These are phyloP conservation scores for Xylaria telfairii DNA, from an alignment of 495 filamentous ascomycete species.

Conservation along the genomic window DNA sequence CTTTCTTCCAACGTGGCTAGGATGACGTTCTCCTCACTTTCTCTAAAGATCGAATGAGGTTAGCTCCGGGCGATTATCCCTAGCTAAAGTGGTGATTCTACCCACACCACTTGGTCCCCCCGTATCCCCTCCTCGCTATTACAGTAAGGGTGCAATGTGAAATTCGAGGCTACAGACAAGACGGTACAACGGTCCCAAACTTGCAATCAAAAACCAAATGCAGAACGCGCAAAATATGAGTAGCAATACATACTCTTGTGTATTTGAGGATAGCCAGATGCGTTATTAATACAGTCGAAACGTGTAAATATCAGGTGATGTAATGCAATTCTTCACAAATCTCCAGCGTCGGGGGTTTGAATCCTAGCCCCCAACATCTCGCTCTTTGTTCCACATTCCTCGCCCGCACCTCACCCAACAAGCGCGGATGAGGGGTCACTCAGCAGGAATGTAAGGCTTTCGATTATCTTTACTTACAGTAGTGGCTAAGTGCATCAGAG, in stretches of 20 bases:
- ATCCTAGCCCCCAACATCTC: background rate
- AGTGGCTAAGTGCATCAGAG: background rate
- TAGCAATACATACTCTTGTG: background rate
- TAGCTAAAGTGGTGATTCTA: background rate
- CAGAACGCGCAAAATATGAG: background rate
- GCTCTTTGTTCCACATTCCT: background rate
- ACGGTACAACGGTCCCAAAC: background rate
- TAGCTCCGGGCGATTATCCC: background rate
- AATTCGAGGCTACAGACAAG: background rate
- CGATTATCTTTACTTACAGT: background rate
- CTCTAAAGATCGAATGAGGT: background rate
- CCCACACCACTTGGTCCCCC: background rate
- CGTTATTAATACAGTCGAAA: background rate
- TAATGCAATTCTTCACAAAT: background rate
- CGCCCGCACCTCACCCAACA: background rate
- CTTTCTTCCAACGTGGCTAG: background rate
- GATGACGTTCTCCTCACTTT: conserved; percentile 1
- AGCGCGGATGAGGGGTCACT: background rate
- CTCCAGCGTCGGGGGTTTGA: background rate
- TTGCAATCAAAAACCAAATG: background rate
- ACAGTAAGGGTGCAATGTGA: background rate
- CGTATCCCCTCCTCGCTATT: background rate
- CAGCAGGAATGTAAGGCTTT: background rate
- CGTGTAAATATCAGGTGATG: background rate
- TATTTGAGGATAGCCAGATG: background rate